Conservation (phyloP, 2,329 filamentous ascomycete genomes). For the Zarea fungicola region DNA sequence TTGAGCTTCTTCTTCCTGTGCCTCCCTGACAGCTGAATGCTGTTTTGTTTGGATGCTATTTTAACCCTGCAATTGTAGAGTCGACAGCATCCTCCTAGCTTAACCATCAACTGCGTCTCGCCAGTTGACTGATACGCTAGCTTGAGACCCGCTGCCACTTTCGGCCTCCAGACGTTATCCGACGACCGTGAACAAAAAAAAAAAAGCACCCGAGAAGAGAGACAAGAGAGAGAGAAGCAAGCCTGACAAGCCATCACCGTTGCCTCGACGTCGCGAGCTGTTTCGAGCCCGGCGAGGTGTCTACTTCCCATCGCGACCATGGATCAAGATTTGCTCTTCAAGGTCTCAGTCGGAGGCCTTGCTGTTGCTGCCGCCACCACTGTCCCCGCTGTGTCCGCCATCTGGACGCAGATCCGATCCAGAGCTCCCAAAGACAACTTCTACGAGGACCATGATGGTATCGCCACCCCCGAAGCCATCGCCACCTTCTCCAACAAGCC, state of each 20-base stretch:
- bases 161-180: conserved; percentile 1
- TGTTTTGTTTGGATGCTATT: background rate
- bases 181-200: background rate
- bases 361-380: conserved; percentile 31
- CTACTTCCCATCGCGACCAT: background rate
- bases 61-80: background rate
- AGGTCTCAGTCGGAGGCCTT: conserved; percentile 28
- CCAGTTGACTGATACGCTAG: background rate
- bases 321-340: conserved; percentile 9
- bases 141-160: conserved; percentile 1
- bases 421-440: conserved; percentile 37
- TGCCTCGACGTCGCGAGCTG: background rate
- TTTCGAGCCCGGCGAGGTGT: background rate
- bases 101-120: background rate
- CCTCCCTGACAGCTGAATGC: background rate
- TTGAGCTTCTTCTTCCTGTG: background rate
- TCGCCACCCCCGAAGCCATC: conserved; percentile 58
- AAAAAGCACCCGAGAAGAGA: background rate
- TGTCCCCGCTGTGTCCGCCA: conserved; percentile 31
- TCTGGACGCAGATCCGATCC: conserved; percentile 30
- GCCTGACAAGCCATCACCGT: background rate
- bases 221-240: too few relatives aligned
- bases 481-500: conserved; percentile 56
- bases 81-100: background rate
- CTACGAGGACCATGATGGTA: conserved; percentile 67